A percentile compares a stretch with the other conserved stretches of the same genome.
Conservation (phyloP, 163 green algal species). For the Chloromonas sp. region DNA sequence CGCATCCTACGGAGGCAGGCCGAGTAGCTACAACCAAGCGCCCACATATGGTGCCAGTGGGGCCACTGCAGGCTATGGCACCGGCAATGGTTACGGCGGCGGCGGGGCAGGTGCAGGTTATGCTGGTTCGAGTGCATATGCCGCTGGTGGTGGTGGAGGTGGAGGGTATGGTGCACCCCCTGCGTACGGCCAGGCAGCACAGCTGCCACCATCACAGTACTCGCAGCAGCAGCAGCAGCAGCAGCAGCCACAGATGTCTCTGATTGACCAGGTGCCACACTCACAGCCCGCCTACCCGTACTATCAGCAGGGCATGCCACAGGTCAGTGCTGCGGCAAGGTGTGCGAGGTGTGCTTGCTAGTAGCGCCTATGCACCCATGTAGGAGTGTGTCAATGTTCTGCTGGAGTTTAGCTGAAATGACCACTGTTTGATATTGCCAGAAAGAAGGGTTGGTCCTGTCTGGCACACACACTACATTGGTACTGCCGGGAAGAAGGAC, state of each 20-base stretch:
- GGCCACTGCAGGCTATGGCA: not conserved
- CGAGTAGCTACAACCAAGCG: too few species aligned
- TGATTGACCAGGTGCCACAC: slow-evolving; percentile 42
- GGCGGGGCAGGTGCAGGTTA: slow-evolving; percentile 11
- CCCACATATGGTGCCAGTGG: not conserved
- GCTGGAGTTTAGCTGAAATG: too few species aligned
- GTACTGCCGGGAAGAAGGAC: too few species aligned
- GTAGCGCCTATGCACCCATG: too few species aligned
- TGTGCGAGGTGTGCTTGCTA: too few species aligned
- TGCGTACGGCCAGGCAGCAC: not conserved
- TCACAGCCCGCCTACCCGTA: slow-evolving; percentile 45
- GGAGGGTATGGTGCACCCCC: too few species aligned
- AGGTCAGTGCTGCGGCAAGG: not conserved
- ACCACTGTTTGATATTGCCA: too few species aligned
- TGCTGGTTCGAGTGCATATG: not conserved
- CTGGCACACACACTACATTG: too few species aligned
- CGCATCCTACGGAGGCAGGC: too few species aligned
- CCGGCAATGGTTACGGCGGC: not conserved
- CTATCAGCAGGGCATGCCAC: slow-evolving; percentile 19
- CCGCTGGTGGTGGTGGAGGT: too few species aligned
- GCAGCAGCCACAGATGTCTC: slow-evolving; percentile 8
- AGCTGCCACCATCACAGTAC: not conserved
- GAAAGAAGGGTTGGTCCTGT: too few species aligned
- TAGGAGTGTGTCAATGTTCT: too few species aligned
- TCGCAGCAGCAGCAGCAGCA: slow-evolving; percentile 15